Base-by-base conservation (phyloP, 345 rosid genomes). In the Camelina sativa region DNA sequence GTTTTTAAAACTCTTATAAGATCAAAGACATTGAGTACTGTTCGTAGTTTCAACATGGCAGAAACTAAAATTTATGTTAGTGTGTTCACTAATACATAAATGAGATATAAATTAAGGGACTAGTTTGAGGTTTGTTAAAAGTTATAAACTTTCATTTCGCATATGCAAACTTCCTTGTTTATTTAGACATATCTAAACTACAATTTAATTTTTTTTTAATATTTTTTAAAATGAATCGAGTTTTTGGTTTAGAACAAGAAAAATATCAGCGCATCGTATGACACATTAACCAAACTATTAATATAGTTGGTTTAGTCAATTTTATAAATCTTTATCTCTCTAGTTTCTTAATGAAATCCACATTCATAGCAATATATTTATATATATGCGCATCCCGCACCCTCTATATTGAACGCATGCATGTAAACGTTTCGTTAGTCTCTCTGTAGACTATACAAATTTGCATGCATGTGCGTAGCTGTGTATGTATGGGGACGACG, bases 391-490 rank as follows among this genome's bases (percentile, higher is more conserved):
- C 20, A 22, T 71, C 44, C 15, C 4, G 8, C 9, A 23, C 10
- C 20, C 19, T 62, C 6, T 43, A 62, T 17, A 62, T 28, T 64
- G 32, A 60, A 71, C 48, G 32, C 43, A 53, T 32, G 32, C 62
- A 41, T 44, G 15, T 11, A 32, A 15, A 55, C 4, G 46, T 65
- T 47, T 11, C 40, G 57, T 64, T 64, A 22, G 58, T 44, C 48
- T 12, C 47, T 12, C 2, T 10, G 3, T 38, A 38, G 41, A 38
- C 12, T 15, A 44, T 44, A 44, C 23, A 32, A 40, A 47, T 55
- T 61, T 68, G 63, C 62, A 75, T 67, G 37, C 37, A 34, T 34
- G 37, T 34, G 70, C 52, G 19, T 34, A 34, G 23, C 62, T 57
- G 25, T 62, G 25, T 62, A 46, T 35, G 16, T 69, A 46, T 35